Evolutionary conservation across 306 rosid genomes (phyloP), one percentile per base, ranked within the genome.

Genomic region (Rosa lucieae): DNA sequence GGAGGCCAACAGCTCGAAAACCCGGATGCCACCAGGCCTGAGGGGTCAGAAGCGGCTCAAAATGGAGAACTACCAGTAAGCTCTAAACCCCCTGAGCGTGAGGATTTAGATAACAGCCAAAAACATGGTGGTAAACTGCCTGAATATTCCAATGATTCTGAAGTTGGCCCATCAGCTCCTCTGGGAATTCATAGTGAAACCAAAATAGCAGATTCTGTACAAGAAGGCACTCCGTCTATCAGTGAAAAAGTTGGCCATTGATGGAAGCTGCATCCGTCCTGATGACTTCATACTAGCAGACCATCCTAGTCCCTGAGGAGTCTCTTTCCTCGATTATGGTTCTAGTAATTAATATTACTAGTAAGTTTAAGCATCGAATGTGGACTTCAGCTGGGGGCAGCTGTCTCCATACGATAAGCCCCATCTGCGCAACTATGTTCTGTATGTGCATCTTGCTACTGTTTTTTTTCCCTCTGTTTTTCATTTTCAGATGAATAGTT

Each of bases 191-290:
- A 29, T 15, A 10, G 39, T 72, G 92, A 85, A 78, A 82, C 87
- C 83, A 82, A 83, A 77, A 62, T 43, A 23, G 70, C 44, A 35
- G 85, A 78, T 68, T 37, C 72, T 75, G 48, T 78, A 1, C 66
- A 71, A 73, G 89, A 73, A 65, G 76, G 68, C 70, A 70, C 71
- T 2, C 82, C 70, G 70, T 68, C 85, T 18, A 70, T 81, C 78
- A 12, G 72, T 48, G 80, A 83, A 80, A 79, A 56, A 70, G 82
- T 83, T 74, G 81, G 75, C 12, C 84, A 78, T 51, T 91, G 74
- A 90, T 13, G 49, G 71, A 70, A 21, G 48, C 69, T 40, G 70
- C 77, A 75, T 78, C 67, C 70, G 12, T 13, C 73, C 73, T 63
- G 70, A 80, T 78, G 76, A 72, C 71, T 76, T 32, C 67, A 21